Conservation (phyloP, 2,329 filamentous ascomycete genomes). For the Epichloe coenophiala region DNA sequence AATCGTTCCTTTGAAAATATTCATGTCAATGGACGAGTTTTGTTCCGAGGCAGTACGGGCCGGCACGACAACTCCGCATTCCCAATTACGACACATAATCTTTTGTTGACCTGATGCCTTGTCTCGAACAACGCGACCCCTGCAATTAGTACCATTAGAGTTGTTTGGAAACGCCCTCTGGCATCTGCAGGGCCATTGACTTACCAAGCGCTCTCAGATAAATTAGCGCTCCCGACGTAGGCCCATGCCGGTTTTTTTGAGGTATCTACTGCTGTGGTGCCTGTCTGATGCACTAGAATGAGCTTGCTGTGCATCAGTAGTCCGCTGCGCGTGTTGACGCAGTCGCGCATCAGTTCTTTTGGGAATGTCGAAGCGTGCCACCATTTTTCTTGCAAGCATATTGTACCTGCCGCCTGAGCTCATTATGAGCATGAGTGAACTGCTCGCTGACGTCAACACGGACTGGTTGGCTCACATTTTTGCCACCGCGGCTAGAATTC, state of each 20-base stretch:
- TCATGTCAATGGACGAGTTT: constrained; percentile 9
- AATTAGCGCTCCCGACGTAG: constrained; percentile 82
- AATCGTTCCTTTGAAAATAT: constrained; percentile 38
- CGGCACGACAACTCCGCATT: constrained; percentile 75
- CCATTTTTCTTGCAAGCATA: constrained; percentile 63
- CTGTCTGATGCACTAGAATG: constrained; percentile 31
- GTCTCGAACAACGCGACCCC: constrained; percentile 68
- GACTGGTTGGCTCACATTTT: constrained; percentile 9
- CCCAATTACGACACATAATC: constrained; percentile 84
- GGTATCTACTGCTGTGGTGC: not conserved
- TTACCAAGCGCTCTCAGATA: constrained; percentile 87
- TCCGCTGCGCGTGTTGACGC: constrained; percentile 53
- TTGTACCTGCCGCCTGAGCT: constrained; percentile 59
- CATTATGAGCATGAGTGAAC: constrained; percentile 3
- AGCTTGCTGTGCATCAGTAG: constrained; percentile 85
- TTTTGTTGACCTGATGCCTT: constrained; percentile 53
- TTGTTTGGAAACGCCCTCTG: not conserved
- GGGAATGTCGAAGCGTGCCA: constrained; percentile 63
- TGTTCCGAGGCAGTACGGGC: constrained; percentile 20
- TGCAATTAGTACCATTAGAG: constrained; percentile 18
- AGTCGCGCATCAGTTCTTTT: constrained; percentile 57
- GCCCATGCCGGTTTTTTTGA: constrained; percentile 45
- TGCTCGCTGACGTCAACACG: not conserved
- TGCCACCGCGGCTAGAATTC: constrained; percentile 47
- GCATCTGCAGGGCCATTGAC: constrained; percentile 14